Base-by-base conservation (phyloP, 1,284 basidiomycete species). In the Ustilago sp. region DNA sequence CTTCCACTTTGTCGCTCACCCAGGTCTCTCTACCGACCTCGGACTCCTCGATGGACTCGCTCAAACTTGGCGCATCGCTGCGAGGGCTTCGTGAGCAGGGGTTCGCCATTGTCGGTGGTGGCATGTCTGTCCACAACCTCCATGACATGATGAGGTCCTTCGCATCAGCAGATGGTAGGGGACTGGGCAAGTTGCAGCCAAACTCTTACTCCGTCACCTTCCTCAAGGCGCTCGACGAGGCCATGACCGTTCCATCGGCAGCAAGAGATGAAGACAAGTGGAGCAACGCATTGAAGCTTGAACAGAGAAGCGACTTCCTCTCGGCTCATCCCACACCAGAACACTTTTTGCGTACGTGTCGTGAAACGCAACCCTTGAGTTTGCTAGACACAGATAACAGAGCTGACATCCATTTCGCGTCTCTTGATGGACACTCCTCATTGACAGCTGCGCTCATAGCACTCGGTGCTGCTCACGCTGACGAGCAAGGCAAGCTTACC, bases 21-120 rank as follows among this genome's bases (percentile, higher is more conserved):
- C 88, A 88, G 66, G 82, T 88, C 8, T 88, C 87, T 0, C 77
- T 88, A 5, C 88, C 88, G 0, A 82, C 84, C 0, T 84, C 87
- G 54, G 66, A 74, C 1, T 39, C 59, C 0, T 55, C 85, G 0
- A 70, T 77, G 32, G 84, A 82, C 19, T 79, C 85, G 7, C 82
- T 87, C 50, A 85, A 83, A 68, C 83, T 88, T 3, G 88, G 88
- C 13, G 74, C 77, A n/a, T 85, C 87, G 0, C 83, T 88, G 1
- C 70, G 83, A 0, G 54, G 61, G 0, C 80, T 88, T 23, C 63
- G 86, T 4, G 74, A 81, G n/a, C 67, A 72, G 47, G 80, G 81
- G 5, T 79, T 75, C 50, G 78, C 69, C 15, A 66, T 83, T 35
- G 63, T 83, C 0, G 77, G 74, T 35, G 72, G 81, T 19, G 81